A percentile compares a stretch with the other conserved stretches of the same genome.
Evolutionary conservation across 2,329 filamentous ascomycete species (phyloP).

Genomic region (Trichophyton simii): DNA sequence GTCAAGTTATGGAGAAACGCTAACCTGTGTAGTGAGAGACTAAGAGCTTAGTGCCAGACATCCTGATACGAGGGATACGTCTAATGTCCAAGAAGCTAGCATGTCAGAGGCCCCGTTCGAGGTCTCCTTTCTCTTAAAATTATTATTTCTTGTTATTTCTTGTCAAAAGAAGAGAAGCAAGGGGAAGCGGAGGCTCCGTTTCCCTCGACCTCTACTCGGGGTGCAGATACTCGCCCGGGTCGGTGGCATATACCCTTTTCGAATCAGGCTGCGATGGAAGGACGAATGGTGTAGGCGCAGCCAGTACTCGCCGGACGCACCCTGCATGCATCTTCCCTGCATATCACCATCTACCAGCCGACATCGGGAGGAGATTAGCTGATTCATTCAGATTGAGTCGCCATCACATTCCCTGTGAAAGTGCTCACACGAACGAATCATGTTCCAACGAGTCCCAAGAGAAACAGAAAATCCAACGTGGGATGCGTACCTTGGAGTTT

Average conservation of each 20-base stretch:
- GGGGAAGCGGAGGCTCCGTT: neutral
- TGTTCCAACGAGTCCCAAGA: neutral
- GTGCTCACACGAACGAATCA: neutral
- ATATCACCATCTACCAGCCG: neutral
- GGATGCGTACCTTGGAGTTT: neutral
- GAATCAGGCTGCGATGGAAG: neutral
- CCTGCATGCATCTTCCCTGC: neutral
- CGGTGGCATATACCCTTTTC: neutral
- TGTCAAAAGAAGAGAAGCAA: neutral
- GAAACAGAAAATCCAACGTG: neutral
- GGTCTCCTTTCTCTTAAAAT: neutral
- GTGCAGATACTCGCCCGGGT: neutral
- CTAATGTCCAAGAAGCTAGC: neutral
- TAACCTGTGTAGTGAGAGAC: neutral
- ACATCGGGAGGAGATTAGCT: neutral
- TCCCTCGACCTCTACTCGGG: neutral
- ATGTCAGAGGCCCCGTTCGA: neutral
- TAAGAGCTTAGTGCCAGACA: neutral
- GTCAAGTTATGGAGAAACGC: neutral
- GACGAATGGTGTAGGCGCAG: neutral
- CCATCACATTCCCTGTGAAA: neutral
- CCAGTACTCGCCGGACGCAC: neutral
- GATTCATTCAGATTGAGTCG: neutral
- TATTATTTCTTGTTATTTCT: neutral
- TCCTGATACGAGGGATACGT: neutral